Evolutionary conservation across 768 basidiomycete species (phyloP).

Genomic region (Tephrocybe sp.): DNA sequence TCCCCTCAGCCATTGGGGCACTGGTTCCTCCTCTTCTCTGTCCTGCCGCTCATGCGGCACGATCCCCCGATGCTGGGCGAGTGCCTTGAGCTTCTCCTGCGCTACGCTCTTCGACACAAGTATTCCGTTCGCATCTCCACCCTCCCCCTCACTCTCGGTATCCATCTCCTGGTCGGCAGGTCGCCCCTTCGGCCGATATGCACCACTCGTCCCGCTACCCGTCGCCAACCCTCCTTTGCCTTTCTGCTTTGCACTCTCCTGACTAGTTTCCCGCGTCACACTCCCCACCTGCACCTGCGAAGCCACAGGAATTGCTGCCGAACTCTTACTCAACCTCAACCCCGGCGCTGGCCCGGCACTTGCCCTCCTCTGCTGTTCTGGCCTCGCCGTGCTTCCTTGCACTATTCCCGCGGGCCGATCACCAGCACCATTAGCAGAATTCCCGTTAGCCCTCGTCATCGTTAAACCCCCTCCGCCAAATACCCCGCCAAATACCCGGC

Average conservation of each 20-base stretch:
- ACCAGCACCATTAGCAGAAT: not conserved
- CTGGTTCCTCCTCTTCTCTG: conserved; percentile 12
- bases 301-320: conserved; percentile 60
- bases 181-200: conserved; percentile 64
- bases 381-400: not conserved
- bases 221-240: not conserved
- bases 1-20: conserved; percentile 25
- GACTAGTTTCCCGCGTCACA: conserved; percentile 10
- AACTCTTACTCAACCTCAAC: conserved; percentile 55
- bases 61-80: conserved; percentile 49
- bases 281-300: conserved; percentile 34
- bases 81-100: conserved; percentile 61
- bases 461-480: conserved; percentile 9
- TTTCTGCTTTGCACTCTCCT: not conserved
- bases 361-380: conserved; percentile 1
- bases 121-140: conserved; percentile 30
- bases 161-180: conserved; percentile 69
- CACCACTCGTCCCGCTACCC: conserved; percentile 22
- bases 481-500: not conserved
- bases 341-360: conserved; percentile 20
- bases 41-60: conserved; percentile 22
- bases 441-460: conserved; percentile 9
- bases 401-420: not conserved
- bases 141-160: conserved; percentile 53
- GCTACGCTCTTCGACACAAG: conserved; percentile 68